A percentile compares a stretch with the other conserved stretches of the same genome.
These are phyloP conservation scores for Trichoderma pleuroti DNA, from an alignment of 2,329 filamentous ascomycete species.

Conservation along the genomic window DNA sequence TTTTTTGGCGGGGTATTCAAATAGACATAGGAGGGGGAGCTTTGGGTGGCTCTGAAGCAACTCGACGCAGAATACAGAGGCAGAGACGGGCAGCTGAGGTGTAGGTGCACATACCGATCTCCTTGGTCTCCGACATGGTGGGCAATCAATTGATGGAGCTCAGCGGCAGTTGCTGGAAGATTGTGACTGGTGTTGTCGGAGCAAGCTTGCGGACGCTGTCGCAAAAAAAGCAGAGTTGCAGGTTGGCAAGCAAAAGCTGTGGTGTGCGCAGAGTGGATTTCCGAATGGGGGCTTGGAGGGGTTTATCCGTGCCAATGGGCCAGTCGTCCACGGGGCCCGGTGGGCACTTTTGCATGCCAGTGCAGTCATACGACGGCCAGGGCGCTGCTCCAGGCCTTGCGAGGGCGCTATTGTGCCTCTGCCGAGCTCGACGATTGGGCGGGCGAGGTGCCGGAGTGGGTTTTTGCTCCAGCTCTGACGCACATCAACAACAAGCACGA, in stretches of 20 bases:
- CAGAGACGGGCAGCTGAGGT: background rate
- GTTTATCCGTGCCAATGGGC: constrained; percentile 12
- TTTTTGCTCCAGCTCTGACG: constrained; percentile 3
- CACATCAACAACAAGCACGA: background rate
- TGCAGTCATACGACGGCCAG: background rate
- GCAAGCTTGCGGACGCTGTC: constrained; percentile 10
- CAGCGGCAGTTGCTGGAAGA: constrained; percentile 4
- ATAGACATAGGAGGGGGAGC: background rate
- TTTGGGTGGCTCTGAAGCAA: background rate
- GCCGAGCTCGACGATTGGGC: constrained; percentile 13
- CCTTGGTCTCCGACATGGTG: constrained; percentile 47
- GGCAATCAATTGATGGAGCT: constrained; percentile 22
- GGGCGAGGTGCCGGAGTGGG: constrained; percentile 6
- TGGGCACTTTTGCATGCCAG: constrained; percentile 14
- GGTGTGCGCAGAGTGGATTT: constrained; percentile 17
- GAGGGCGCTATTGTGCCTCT: constrained; percentile 1
- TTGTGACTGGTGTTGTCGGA: constrained; percentile 21
- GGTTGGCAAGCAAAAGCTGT: constrained; percentile 6
- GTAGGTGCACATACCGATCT: constrained; percentile 37
- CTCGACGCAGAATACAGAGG: background rate
- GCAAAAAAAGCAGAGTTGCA: constrained; percentile 13
- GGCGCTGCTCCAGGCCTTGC: constrained; percentile 3
- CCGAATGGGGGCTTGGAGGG: constrained; percentile 15
- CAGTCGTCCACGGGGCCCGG: background rate
- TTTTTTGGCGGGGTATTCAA: constrained; percentile 8